These are phyloP conservation scores for Hypoxylon crocopeplum DNA, from an alignment of 495 filamentous ascomycete species.

Conservation along the genomic window DNA sequence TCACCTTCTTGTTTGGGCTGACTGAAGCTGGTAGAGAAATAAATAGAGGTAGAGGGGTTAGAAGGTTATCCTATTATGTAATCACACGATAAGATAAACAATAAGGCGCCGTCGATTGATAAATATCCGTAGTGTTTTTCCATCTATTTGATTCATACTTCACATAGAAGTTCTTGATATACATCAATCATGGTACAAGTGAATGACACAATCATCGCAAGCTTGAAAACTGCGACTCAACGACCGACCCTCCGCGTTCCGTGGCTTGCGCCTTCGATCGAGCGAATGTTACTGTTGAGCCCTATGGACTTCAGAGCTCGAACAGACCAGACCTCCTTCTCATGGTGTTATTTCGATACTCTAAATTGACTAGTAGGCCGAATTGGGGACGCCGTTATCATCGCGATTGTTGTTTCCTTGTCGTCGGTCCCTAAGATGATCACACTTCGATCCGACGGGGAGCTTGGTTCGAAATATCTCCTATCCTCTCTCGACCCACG, in stretches of 20 bases:
- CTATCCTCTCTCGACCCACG: not conserved
- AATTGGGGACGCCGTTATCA: too few species aligned
- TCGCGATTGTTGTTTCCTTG: not conserved
- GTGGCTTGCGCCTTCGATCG: not conserved
- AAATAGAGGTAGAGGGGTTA: too few species aligned
- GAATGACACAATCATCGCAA: not conserved
- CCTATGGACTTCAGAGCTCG: not conserved
- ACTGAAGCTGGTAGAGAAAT: too few species aligned
- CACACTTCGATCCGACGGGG: not conserved
- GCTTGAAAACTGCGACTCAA: not conserved
- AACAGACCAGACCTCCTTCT: not conserved
- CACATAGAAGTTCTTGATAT: too few species aligned
- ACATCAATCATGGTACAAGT: too few species aligned
- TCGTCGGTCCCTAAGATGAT: not conserved
- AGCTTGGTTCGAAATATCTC: not conserved
- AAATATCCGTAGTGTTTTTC: not conserved
- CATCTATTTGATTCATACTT: too few species aligned
- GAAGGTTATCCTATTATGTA: too few species aligned
- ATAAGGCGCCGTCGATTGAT: not conserved
- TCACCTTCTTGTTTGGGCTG: too few species aligned
- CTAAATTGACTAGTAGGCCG: not conserved
- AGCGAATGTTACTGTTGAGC: too few species aligned
- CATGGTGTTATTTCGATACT: too few species aligned
- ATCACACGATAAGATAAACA: too few species aligned
- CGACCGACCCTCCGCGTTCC: conserved; percentile 3